phyloP scores from a whole-genome alignment of 306 rosid species.

The Gillenia trifoliata region DNA sequence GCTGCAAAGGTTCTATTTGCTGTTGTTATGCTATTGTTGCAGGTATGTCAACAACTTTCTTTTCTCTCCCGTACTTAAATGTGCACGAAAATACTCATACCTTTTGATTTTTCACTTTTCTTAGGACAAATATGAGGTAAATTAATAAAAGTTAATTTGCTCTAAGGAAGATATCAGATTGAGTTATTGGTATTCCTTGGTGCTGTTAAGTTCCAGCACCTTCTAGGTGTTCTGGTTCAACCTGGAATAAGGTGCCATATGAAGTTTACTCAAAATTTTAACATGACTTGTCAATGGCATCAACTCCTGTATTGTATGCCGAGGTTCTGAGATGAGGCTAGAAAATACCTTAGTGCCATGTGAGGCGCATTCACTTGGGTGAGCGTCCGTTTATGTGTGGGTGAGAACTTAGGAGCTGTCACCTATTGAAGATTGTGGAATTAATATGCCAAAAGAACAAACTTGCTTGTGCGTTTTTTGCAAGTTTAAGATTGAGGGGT shows the following conservation, averaged over 20 bases:
- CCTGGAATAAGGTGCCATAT: constrained; percentile 1
- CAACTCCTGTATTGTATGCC: neutral
- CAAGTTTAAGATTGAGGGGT: neutral
- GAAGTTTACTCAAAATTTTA: neutral
- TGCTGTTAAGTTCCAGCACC: constrained; percentile 1
- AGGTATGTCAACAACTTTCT: constrained; percentile 45
- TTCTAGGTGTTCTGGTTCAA: neutral
- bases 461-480: neutral
- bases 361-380: neutral
- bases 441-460: neutral
- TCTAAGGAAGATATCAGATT: neutral
- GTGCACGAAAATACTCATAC: neutral
- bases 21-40: constrained; percentile 75
- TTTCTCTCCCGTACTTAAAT: constrained; percentile 3
- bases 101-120: constrained; percentile 3
- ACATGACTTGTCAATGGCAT: neutral
- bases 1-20: constrained; percentile 85
- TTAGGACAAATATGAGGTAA: neutral
- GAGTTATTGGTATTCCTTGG: neutral
- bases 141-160: neutral
- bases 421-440: neutral
- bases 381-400: neutral
- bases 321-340: neutral
- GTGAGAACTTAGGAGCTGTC: neutral
- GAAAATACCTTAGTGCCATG: neutral